Conservation (phyloP, 257 asterid species). For the Jaltomata sinuosa region DNA sequence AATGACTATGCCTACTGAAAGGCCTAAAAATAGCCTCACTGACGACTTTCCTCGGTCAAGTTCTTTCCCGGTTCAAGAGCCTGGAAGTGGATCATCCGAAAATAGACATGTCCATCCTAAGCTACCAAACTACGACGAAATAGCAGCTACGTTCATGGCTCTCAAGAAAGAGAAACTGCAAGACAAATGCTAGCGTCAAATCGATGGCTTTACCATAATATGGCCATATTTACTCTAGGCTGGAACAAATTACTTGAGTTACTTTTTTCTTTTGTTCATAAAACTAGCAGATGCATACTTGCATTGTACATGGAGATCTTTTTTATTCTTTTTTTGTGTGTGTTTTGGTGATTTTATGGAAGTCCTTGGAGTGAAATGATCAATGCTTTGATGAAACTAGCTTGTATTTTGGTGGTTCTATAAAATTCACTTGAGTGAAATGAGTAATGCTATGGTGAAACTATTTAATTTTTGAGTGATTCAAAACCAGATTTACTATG, state of each 20-base stretch:
- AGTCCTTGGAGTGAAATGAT: not conserved
- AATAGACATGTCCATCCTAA: slow-evolving; percentile 71
- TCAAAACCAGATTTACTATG: not conserved
- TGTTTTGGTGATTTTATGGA: not conserved
- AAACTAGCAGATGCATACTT: not conserved
- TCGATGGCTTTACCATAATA: not conserved
- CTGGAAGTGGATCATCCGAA: not conserved
- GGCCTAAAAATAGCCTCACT: slow-evolving; percentile 11
- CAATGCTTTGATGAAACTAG: not conserved
- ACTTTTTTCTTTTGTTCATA: not conserved
- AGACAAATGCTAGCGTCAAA: not conserved
- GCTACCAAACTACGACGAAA: slow-evolving; percentile 82
- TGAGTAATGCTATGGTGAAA: not conserved
- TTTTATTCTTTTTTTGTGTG: not conserved
- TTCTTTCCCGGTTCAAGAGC: slow-evolving; percentile 29
- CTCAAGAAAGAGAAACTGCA: slow-evolving; percentile 45
- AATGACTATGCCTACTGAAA: slow-evolving; percentile 35
- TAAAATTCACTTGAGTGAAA: too few species aligned
- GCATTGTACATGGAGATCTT: not conserved
- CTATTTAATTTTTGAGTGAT: not conserved
- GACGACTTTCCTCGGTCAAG: slow-evolving; percentile 35
- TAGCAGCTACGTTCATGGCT: slow-evolving; percentile 53
- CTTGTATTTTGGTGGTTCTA: not conserved
- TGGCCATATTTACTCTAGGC: not conserved
- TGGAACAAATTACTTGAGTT: not conserved